phyloP scores from a whole-genome alignment of 1,284 basidiomycete genomes.

The Boletus holoroseus region DNA sequence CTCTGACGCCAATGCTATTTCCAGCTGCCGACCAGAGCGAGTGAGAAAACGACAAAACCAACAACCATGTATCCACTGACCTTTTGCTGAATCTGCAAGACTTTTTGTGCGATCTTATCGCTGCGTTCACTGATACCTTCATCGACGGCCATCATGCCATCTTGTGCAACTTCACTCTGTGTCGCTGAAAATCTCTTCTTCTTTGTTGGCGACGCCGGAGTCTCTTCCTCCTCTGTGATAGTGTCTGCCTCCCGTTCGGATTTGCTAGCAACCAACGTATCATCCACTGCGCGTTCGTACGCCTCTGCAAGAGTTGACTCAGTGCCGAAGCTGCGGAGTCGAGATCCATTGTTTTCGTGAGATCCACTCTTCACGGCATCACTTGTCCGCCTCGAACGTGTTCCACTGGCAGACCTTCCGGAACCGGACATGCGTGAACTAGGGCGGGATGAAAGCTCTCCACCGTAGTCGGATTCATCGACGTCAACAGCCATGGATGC shows the following conservation, averaged over 20 bases:
- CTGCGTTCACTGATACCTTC: constrained; percentile 77
- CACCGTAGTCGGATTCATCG: constrained; percentile 66
- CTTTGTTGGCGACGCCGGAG: constrained; percentile 38
- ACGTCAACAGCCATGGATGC: constrained; percentile 77
- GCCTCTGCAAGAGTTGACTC: constrained; percentile 71
- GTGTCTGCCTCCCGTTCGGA: constrained; percentile 44
- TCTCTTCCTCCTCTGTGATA: constrained; percentile 52
- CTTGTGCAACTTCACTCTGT: constrained; percentile 54
- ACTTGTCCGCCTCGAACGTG: constrained; percentile 50
- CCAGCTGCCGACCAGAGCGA: constrained; percentile 45
- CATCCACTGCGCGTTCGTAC: constrained; percentile 43
- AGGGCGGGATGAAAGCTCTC: constrained; percentile 45
- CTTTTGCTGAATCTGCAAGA: constrained; percentile 78
- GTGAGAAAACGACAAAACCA: constrained; percentile 7
- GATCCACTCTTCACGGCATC: constrained; percentile 44
- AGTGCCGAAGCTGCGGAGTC: constrained; percentile 62
- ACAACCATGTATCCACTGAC: constrained; percentile 34
- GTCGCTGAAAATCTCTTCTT: constrained; percentile 73
- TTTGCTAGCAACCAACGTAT: constrained; percentile 36
- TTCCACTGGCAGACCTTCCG: constrained; percentile 44
- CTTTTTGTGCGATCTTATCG: constrained; percentile 78
- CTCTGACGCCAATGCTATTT: constrained; percentile 62
- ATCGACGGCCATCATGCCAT: constrained; percentile 76
- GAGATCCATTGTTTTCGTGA: constrained; percentile 24
- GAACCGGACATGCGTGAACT: constrained; percentile 40